Evolutionary conservation across 441 rosid genomes (phyloP).

Genomic region (Manihot esculenta): DNA sequence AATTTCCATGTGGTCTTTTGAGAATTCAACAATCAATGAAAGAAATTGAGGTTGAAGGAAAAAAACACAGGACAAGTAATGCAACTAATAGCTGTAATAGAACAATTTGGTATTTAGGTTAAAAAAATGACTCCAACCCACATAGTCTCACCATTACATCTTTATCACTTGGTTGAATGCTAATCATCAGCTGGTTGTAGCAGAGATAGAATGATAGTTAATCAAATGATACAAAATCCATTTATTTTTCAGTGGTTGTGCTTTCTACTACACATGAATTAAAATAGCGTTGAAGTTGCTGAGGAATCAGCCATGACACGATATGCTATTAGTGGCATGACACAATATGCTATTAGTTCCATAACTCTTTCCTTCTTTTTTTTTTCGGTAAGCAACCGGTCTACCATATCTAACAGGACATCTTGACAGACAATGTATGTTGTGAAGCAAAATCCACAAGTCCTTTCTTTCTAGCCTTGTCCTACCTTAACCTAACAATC

Average conservation of each 20-base stretch:
- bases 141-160: background rate
- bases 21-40: background rate
- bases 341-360: background rate
- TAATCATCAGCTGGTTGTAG: background rate
- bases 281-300: background rate
- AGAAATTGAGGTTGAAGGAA: background rate
- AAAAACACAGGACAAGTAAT: background rate
- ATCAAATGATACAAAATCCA: background rate
- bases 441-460: background rate
- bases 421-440: background rate
- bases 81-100: background rate
- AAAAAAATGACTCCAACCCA: background rate
- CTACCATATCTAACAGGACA: background rate
- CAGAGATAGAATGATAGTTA: background rate
- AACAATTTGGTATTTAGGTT: background rate
- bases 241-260: background rate
- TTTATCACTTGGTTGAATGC: background rate
- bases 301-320: background rate
- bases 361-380: background rate
- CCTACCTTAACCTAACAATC: background rate
- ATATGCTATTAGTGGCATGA: too few species aligned
- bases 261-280: background rate
- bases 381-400: background rate
- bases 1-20: background rate
- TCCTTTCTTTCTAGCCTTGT: background rate